Conservation (phyloP, 1,139 yeast genomes). For the Saccharomyces hybrid region DNA sequence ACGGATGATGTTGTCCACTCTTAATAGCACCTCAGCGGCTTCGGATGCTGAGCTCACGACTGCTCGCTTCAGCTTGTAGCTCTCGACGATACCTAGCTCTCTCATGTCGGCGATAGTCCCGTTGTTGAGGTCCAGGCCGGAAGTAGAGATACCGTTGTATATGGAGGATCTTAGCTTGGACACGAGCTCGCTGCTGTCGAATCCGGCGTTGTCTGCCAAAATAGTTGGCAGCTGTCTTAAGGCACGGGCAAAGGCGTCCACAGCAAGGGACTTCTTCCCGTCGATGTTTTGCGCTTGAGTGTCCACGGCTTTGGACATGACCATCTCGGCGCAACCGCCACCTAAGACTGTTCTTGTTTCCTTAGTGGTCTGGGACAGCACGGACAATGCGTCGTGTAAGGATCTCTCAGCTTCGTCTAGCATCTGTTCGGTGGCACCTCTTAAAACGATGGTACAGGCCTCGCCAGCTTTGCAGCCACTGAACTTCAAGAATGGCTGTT, state of each 20-base stretch:
- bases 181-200: constrained; percentile 86
- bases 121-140: constrained; percentile 78
- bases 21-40: constrained; percentile 89
- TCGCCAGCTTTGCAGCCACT: constrained; percentile 93
- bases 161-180: constrained; percentile 87
- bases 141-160: constrained; percentile 84
- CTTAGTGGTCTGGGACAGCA: constrained; percentile 86
- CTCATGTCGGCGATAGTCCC: constrained; percentile 92
- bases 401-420: constrained; percentile 97
- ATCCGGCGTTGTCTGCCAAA: constrained; percentile 94
- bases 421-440: constrained; percentile 96
- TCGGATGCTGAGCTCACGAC: constrained; percentile 96
- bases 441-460: constrained; percentile 90
- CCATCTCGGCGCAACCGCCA: constrained; percentile 97
- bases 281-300: constrained; percentile 88
- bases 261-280: constrained; percentile 90
- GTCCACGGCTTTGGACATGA: constrained; percentile 96
- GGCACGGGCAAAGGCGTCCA: constrained; percentile 91
- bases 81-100: constrained; percentile 85
- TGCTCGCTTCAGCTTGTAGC: constrained; percentile 83
- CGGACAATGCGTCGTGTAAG: constrained; percentile 92
- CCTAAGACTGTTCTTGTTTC: constrained; percentile 95
- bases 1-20: constrained; percentile 93
- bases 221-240: constrained; percentile 92
- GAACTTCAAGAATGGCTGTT: constrained; percentile 72